Evolutionary conservation across 139 green algal genomes (phyloP), one percentile per base, ranked within the genome.

Genomic region (Prasinococcaceae sp.): DNA sequence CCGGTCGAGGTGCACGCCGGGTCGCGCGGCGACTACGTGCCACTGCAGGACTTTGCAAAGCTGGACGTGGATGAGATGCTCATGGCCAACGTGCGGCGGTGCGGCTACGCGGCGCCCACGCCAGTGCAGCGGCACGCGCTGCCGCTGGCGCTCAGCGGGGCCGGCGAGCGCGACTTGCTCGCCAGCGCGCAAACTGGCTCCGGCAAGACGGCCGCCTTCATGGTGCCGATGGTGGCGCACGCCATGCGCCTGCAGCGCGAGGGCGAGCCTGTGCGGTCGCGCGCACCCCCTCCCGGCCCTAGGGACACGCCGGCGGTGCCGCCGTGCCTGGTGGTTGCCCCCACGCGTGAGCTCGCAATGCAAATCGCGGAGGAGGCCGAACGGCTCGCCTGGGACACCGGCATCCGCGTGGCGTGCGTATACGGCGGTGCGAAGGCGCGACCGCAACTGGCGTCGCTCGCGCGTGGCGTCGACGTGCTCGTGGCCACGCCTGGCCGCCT

Each of bases 191-290:
- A 88, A 61, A 94, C 84, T 16, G 84, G 84, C 42, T 80, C 60
- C 49, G 84, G 84, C 37, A 94, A 94, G 65, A 94, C 84, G 16
- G 79, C 81, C 1, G 74, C 82, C 1, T 94, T 89, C 69, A 57
- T 88, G 41, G 68, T 94, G 39, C 84, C 84, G 19, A 83, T 92
- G 78, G 27, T 85, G 17, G n/a, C n/a, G n/a, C n/a, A n/a, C n/a
- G n/a, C n/a, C n/a, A n/a, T n/a, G n/a, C n/a, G n/a, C n/a, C n/a
- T n/a, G n/a, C n/a, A n/a, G n/a, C 40, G 53, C 50, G 32, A 41
- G 12, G 12, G 12, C 14, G 12, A 14, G 12, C 33, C 33, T 17
- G 30, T 16, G 54, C n/a, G 50, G 50, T 6, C 23, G 12, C 33
- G 33, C 14, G 33, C 33, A 41, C 12, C 33, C 33, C 12, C n/a